Conservation (phyloP, 768 basidiomycete genomes). For the Pisolithus albus region DNA sequence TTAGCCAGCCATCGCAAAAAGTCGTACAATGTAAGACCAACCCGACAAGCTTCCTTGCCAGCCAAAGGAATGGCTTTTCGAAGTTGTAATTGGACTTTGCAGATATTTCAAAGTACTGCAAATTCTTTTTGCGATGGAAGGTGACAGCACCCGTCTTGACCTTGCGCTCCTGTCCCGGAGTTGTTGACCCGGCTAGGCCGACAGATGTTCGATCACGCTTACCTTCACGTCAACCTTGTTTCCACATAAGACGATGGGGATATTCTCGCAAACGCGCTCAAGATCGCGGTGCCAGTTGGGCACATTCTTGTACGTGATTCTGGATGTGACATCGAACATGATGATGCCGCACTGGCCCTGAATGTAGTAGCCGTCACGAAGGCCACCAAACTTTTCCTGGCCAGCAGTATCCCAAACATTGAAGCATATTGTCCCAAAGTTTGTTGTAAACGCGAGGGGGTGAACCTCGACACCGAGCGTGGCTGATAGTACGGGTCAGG, state of each 20-base stretch:
- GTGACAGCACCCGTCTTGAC: constrained; percentile 98
- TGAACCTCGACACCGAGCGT: constrained; percentile 99
- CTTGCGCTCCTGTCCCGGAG: constrained; percentile 79
- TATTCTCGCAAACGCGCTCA: constrained; percentile 99
- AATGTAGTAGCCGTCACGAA: constrained; percentile 94
- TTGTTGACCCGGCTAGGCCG: constrained; percentile 5
- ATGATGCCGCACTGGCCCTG: constrained; percentile 99
- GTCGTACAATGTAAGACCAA: constrained; percentile 32
- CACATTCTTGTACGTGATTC: constrained; percentile 99
- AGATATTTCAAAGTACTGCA: constrained; percentile 99
- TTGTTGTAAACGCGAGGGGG: constrained; percentile 92
- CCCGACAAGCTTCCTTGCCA: constrained; percentile 97
- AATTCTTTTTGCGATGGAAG: constrained; percentile 99
- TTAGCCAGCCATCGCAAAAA: background rate
- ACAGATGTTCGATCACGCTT: constrained; percentile 16
- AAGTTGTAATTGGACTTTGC: constrained; percentile 99
- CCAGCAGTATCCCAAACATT: constrained; percentile 99
- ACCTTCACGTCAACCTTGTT: constrained; percentile 99
- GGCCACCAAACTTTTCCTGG: constrained; percentile 99
- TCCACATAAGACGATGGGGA: constrained; percentile 97
- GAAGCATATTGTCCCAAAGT: constrained; percentile 98
- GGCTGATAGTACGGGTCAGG: constrained; percentile 43
- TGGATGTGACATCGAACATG: constrained; percentile 99
- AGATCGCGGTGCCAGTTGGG: constrained; percentile 99
- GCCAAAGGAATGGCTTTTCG: constrained; percentile 99